These are phyloP conservation scores for Fusarium miscanthi DNA, from an alignment of 2,329 filamentous ascomycete genomes.

Conservation along the genomic window DNA sequence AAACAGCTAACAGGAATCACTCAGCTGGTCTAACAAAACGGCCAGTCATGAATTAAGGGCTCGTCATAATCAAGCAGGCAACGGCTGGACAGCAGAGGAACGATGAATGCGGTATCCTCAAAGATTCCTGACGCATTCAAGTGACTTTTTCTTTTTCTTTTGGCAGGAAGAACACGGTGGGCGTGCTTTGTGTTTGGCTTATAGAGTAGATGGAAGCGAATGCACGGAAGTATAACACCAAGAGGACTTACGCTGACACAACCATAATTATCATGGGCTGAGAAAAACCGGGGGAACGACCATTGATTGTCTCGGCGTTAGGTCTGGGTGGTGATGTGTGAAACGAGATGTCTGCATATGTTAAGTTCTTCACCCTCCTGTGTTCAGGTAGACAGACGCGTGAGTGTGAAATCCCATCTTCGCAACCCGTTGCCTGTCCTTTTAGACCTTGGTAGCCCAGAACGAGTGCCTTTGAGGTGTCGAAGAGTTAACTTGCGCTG, in stretches of 20 bases:
- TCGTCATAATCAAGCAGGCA: conserved; percentile 32
- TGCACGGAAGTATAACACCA: background rate
- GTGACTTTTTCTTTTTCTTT: background rate
- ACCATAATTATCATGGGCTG: background rate
- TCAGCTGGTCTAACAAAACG: conserved; percentile 47
- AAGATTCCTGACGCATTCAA: background rate
- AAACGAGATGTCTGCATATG: conserved; percentile 16
- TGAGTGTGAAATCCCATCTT: conserved; percentile 18
- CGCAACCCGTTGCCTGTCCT: background rate
- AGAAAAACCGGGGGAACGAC: background rate
- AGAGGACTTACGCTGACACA: background rate
- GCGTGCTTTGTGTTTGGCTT: conserved; percentile 3
- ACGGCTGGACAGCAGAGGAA: conserved; percentile 39
- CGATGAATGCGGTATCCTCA: conserved; percentile 20
- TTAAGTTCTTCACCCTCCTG: background rate
- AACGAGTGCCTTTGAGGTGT: background rate
- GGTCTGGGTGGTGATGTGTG: conserved; percentile 15
- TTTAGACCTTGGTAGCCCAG: background rate
- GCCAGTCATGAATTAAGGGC: conserved; percentile 36
- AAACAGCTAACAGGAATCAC: conserved; percentile 8
- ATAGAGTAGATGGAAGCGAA: conserved; percentile 5
- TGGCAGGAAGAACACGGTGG: background rate
- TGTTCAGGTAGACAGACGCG: conserved; percentile 10
- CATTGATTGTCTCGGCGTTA: conserved; percentile 19
- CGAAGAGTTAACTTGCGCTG: no score